Conservation (phyloP, 1,139 yeast species). For the Magnusiomyces suaveolens region DNA sequence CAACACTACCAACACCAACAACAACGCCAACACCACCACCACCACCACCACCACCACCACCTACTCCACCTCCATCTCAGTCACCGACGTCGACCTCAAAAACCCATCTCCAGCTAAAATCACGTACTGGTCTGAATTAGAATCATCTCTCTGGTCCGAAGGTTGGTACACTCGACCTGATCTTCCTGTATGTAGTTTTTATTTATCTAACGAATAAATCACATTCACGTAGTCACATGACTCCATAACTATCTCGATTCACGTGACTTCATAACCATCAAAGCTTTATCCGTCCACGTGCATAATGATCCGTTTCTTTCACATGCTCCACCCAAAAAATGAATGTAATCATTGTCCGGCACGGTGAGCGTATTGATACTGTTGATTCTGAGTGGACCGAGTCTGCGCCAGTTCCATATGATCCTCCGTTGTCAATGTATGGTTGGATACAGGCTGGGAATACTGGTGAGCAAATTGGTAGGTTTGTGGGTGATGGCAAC, state of each 20-base stretch:
- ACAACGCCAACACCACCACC: neutral
- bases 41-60: neutral
- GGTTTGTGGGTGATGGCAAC: no score
- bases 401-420: slow-evolving; percentile 32
- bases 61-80: slow-evolving; percentile 15
- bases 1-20: no score
- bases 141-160: slow-evolving; percentile 18
- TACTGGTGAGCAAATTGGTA: slow-evolving; percentile 17
- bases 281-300: no score
- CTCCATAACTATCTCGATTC: no score
- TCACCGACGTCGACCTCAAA: slow-evolving; percentile 36
- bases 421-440: slow-evolving; percentile 29
- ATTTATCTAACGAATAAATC: no score
- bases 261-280: no score
- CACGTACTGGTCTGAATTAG: slow-evolving; percentile 29
- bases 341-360: slow-evolving; percentile 32
- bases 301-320: no score
- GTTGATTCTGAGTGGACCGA: slow-evolving; percentile 27
- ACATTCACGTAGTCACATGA: no score
- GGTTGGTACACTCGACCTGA: slow-evolving; percentile 14
- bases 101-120: slow-evolving; percentile 20
- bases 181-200: slow-evolving; percentile 8
- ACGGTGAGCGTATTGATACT: slow-evolving; percentile 30
- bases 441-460: slow-evolving; percentile 28
- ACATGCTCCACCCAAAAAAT: no score